Percentiles rank a stretch among this genome's conserved stretches.
Evolutionary conservation across 176 grass and related monocot species (phyloP).

Genomic region (Phragmites australis): DNA sequence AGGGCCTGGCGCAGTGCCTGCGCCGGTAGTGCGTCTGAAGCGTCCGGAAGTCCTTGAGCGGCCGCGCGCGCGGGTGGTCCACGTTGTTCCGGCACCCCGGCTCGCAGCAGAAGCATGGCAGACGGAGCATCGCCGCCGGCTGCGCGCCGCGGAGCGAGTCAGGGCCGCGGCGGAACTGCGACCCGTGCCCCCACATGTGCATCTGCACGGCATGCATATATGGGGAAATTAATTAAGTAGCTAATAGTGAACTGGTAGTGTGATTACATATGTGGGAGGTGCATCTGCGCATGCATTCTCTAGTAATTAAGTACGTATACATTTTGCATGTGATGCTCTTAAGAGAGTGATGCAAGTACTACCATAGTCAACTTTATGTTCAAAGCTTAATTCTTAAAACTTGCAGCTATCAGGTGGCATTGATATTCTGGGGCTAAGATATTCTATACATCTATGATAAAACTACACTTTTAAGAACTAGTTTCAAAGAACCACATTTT

Average conservation of each 20-base stretch:
- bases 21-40: conserved; percentile 73
- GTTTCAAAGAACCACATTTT: no score
- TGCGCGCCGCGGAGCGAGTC: conserved; percentile 61
- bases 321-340: no score
- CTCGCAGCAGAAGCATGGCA: conserved; percentile 65
- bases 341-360: no score
- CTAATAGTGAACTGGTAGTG: not conserved
- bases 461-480: no score
- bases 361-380: no score
- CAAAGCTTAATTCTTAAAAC: no score
- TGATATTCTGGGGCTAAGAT: no score
- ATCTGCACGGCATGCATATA: conserved; percentile 26
- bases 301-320: no score
- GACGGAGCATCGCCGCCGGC: conserved; percentile 68
- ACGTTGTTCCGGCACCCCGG: conserved; percentile 58
- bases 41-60: conserved; percentile 70
- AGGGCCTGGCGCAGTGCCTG: conserved; percentile 59
- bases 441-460: no score
- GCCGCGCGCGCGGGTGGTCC: conserved; percentile 58
- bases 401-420: no score
- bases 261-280: no score
- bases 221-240: not conserved
- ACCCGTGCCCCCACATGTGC: conserved; percentile 79
- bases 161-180: conserved; percentile 57
- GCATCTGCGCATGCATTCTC: no score